These are phyloP conservation scores for Thermomyces lanuginosus DNA, from an alignment of 2,329 filamentous ascomycete genomes.

Conservation along the genomic window DNA sequence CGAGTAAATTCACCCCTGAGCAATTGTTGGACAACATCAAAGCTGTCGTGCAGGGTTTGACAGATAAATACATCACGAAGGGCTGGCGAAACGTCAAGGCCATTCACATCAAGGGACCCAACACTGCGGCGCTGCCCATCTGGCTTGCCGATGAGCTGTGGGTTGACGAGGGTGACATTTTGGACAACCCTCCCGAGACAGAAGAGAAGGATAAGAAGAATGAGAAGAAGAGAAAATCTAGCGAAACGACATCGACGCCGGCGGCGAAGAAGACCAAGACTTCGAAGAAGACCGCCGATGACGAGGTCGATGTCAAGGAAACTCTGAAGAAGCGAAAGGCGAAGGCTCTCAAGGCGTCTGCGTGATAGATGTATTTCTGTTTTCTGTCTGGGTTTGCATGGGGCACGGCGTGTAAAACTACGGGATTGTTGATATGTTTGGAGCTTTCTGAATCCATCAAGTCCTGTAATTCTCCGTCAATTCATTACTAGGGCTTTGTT, in stretches of 20 bases:
- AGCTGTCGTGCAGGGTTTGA: constrained; percentile 50
- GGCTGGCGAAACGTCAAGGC: constrained; percentile 75
- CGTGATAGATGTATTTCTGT: constrained; percentile 17
- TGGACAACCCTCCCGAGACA: constrained; percentile 31
- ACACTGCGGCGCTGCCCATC: constrained; percentile 78
- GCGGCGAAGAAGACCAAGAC: constrained; percentile 30
- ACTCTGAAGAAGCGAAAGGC: constrained; percentile 36
- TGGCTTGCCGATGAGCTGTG: constrained; percentile 90
- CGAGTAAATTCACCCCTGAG: constrained; percentile 55
- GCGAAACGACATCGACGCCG: constrained; percentile 12
- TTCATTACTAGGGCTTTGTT: not conserved
- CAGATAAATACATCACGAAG: constrained; percentile 66
- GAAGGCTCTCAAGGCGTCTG: constrained; percentile 27
- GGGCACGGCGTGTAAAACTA: constrained; percentile 11
- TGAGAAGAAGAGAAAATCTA: constrained; percentile 38
- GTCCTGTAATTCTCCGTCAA: not conserved
- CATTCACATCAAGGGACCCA: constrained; percentile 79
- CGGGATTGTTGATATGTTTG: constrained; percentile 1
- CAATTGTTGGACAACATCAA: constrained; percentile 68
- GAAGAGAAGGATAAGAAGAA: constrained; percentile 26
- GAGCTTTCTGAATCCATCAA: no score
- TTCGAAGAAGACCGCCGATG: constrained; percentile 20
- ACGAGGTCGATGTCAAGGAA: constrained; percentile 29
- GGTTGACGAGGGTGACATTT: constrained; percentile 59
- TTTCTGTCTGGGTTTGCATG: constrained; percentile 9